Conservation (phyloP, 1,139 yeast species). For the Candida anutae region DNA sequence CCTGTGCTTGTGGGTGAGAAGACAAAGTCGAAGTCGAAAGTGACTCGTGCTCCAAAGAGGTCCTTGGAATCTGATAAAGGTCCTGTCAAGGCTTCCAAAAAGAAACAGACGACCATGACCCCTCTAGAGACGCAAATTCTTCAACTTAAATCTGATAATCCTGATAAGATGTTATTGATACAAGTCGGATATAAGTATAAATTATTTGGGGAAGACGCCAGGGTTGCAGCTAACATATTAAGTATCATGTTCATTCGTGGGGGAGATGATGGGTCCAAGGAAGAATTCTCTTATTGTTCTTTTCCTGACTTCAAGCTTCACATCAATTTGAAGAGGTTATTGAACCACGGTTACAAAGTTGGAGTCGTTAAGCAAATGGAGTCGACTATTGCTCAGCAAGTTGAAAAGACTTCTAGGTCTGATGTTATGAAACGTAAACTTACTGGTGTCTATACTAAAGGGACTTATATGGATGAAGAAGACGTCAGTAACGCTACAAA, state of each 20-base stretch:
- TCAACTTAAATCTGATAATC: slow-evolving; percentile 49
- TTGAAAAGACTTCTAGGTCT: slow-evolving; percentile 33
- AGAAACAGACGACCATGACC: slow-evolving; percentile 28
- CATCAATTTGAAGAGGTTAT: slow-evolving; percentile 61
- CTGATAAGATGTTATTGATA: slow-evolving; percentile 65
- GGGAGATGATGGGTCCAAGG: slow-evolving; percentile 36
- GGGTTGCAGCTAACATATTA: slow-evolving; percentile 52
- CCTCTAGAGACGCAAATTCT: slow-evolving; percentile 77
- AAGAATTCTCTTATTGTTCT: slow-evolving; percentile 73
- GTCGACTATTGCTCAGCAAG: slow-evolving; percentile 59
- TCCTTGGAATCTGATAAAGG: slow-evolving; percentile 1
- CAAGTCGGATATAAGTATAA: slow-evolving; percentile 91
- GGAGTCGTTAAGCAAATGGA: slow-evolving; percentile 86
- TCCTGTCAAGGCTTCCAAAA: slow-evolving; percentile 5
- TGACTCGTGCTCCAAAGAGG: too few species aligned
- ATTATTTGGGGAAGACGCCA: slow-evolving; percentile 81
- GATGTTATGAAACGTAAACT: slow-evolving; percentile 62
- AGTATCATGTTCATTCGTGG: slow-evolving; percentile 72
- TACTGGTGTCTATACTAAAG: slow-evolving; percentile 71
- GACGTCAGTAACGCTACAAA: slow-evolving; percentile 9
- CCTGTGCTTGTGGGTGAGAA: too few species aligned
- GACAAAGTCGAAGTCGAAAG: slow-evolving; percentile 3
- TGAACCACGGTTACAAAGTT: slow-evolving; percentile 62
- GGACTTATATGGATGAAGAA: slow-evolving; percentile 72
- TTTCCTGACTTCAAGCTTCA: slow-evolving; percentile 74